These are phyloP conservation scores for Hericium erinaceus DNA, from an alignment of 768 basidiomycete species.

Conservation along the genomic window DNA sequence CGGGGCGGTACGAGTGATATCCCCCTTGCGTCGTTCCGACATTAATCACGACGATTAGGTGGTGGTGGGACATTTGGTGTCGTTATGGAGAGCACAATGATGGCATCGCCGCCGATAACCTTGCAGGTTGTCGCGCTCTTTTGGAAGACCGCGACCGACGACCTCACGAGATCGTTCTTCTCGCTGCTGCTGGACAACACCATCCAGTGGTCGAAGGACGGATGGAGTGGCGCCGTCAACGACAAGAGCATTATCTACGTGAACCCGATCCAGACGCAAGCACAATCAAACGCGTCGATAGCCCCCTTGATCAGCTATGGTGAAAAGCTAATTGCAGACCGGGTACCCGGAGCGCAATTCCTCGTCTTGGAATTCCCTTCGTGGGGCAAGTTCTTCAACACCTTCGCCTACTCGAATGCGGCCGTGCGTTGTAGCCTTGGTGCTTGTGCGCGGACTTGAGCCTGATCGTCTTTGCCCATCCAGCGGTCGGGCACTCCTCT, in stretches of 20 bases:
- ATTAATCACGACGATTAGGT: not conserved
- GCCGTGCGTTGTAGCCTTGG: slow-evolving; percentile 21
- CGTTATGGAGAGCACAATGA: slow-evolving; percentile 8
- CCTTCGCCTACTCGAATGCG: slow-evolving; percentile 27
- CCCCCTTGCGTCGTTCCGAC: too few relatives aligned
- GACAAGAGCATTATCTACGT: slow-evolving; percentile 10
- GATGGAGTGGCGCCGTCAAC: slow-evolving; percentile 39
- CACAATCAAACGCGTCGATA: slow-evolving; percentile 5
- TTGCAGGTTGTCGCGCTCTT: slow-evolving; percentile 7
- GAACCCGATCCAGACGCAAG: slow-evolving; percentile 2
- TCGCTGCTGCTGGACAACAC: slow-evolving; percentile 29
- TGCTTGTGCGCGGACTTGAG: too few relatives aligned
- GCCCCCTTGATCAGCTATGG: slow-evolving; percentile 6
- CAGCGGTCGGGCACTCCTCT: slow-evolving; percentile 32
- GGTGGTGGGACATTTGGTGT: slow-evolving; percentile 17
- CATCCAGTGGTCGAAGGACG: slow-evolving; percentile 32
- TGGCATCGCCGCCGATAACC: slow-evolving; percentile 6
- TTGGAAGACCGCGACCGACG: not conserved
- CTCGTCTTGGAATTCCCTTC: slow-evolving; percentile 32
- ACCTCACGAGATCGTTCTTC: slow-evolving; percentile 18
- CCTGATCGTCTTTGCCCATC: not conserved
- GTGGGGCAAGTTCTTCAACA: slow-evolving; percentile 31
- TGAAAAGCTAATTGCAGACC: not conserved
- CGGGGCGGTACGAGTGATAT: not conserved
- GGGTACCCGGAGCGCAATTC: slow-evolving; percentile 15